Evolutionary conservation across 306 rosid genomes (phyloP), one percentile per base, ranked within the genome.

Genomic region (Fragaria iinumae): DNA sequence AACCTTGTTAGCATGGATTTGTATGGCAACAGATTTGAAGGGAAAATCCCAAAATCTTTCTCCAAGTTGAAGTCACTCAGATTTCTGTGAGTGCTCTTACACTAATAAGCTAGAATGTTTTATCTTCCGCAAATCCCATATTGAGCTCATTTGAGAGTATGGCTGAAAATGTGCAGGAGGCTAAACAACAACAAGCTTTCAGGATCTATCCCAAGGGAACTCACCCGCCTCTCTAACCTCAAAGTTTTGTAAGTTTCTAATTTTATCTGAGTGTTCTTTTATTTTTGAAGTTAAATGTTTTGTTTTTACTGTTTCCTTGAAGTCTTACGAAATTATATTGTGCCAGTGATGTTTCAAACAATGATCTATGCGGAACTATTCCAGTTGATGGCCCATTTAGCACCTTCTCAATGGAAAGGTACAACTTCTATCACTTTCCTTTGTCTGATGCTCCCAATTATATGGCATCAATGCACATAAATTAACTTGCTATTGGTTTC

Each of bases 341-440:
- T 76, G 90, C 72, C 91, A 96, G 99, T 77, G 99, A 96, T 79
- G 96, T 91, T 67, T 96, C 99, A 6, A 92, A 85, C 76, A 96
- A 96, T 74, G 83, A 87, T 62, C 92, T 96, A 20, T 96, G 99
- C 36, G 99, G 99, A 84, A 96, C 97, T 75, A 86, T 92, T 76
- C 99, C 99, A 14, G 89, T 91, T 41, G 93, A 96, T 81, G 99
- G 99, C 14, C 96, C 96, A 67, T 96, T 92, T 32, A 71, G 89
- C n/a, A 82, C 93, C 76, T 92, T 96, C 79, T 86, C 97, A 38
- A 74, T 85, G 84, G 90, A 87, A 85, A 89, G 99, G 99, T 89
- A 83, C 67, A 65, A 34, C 43, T 67, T 74, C 49, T 32, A 23
- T 56, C 43, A 64, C 52, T 75, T 10, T 11, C 36, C 14, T 55